Percentiles rank a stretch among this genome's conserved stretches.
Conservation (phyloP, 1,284 basidiomycete species). For the Pseudozyma tsukubaensis region DNA sequence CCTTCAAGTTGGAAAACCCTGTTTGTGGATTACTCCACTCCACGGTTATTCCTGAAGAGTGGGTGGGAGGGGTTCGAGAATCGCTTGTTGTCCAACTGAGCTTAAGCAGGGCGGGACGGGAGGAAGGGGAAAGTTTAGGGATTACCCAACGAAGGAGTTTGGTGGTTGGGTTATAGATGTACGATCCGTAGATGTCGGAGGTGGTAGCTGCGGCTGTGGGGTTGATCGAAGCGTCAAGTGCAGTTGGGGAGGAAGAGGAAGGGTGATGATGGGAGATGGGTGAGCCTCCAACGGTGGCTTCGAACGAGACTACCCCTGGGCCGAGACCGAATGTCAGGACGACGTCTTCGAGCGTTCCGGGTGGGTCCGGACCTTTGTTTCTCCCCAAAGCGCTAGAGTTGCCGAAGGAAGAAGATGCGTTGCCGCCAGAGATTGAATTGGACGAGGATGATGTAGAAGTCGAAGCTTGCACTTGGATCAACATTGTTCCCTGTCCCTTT, state of each 20-base stretch:
- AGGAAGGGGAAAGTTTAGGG: conserved; percentile 17
- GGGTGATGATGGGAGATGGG: conserved; percentile 3
- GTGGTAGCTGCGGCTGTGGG: conserved; percentile 18
- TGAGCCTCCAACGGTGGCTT: conserved; percentile 40
- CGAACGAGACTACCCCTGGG: conserved; percentile 51
- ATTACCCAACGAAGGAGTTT: conserved; percentile 55
- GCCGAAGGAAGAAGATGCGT: conserved; percentile 3
- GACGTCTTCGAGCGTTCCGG: conserved; percentile 43
- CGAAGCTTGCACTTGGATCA: conserved; percentile 24
- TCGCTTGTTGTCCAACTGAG: conserved; percentile 39
- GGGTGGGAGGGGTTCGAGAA: conserved; percentile 68
- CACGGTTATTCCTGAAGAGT: conserved; percentile 79
- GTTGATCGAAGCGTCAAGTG: conserved; percentile 3
- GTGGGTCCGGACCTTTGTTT: conserved; percentile 16
- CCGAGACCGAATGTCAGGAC: conserved; percentile 54
- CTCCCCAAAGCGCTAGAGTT: neutral
- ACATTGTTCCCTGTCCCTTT: conserved; percentile 22
- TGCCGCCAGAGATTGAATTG: conserved; percentile 1
- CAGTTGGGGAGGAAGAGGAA: conserved; percentile 2
- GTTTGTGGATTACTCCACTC: conserved; percentile 79
- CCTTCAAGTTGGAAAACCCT: conserved; percentile 82
- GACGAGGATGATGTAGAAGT: conserved; percentile 6
- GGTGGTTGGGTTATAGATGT: conserved; percentile 53
- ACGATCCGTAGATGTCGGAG: conserved; percentile 33
- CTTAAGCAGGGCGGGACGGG: conserved; percentile 35